phyloP scores from a whole-genome alignment of 2,329 filamentous ascomycete genomes.

The Beauveria sp. region DNA sequence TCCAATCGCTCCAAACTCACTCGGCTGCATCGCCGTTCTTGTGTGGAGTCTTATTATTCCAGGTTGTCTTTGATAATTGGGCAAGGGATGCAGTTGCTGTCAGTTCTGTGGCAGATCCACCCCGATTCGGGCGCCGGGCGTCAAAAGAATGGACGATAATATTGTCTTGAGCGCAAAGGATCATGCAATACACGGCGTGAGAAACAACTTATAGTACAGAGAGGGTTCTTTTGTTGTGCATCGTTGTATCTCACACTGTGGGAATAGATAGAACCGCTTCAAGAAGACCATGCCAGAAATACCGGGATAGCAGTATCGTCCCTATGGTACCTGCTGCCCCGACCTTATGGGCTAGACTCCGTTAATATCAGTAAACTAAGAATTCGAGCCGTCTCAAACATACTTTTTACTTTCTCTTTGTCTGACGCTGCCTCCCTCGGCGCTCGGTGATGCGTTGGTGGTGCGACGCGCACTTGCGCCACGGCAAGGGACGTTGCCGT shows the following conservation, averaged over 20 bases:
- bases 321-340: not conserved
- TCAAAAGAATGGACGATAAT: not conserved
- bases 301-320: not conserved
- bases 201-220: not conserved
- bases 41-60: conserved; percentile 7
- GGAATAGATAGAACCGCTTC: not conserved
- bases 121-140: not conserved
- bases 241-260: too few species aligned
- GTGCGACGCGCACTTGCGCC: conserved; percentile 2
- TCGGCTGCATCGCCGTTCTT: not conserved
- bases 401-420: conserved; percentile 3
- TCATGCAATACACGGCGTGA: not conserved
- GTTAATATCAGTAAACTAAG: not conserved
- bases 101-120: not conserved
- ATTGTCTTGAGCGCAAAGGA: not conserved
- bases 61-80: conserved; percentile 8
- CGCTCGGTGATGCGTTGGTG: conserved; percentile 11
- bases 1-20: not conserved
- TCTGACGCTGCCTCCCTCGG: conserved; percentile 10
- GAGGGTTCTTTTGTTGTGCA: too few species aligned
- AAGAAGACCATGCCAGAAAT: not conserved
- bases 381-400: conserved; percentile 2
- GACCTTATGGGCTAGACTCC: not conserved
- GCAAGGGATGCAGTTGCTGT: not conserved
- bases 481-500: conserved; percentile 22